Conservation (phyloP, 169 alveolate species). For the Cryptosporidium canis region DNA sequence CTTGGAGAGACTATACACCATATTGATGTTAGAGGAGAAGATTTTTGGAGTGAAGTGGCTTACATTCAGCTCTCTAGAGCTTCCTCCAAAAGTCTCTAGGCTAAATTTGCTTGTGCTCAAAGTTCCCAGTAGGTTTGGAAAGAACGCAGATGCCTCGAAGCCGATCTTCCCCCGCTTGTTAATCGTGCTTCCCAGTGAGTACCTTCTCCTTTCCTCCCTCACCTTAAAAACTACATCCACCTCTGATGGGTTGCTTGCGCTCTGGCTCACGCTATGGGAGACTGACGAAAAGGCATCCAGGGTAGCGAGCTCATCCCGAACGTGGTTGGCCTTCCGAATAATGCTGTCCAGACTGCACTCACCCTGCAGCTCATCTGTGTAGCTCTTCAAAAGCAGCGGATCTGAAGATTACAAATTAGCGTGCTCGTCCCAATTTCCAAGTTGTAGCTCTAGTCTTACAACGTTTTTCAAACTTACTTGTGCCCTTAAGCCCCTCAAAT, state of each 20-base stretch:
- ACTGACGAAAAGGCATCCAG: conserved; percentile 31
- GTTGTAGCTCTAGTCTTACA: too few species aligned
- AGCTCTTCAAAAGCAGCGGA: not conserved
- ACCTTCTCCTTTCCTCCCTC: not conserved
- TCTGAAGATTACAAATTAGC: not conserved
- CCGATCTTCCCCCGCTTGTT: conserved; percentile 58
- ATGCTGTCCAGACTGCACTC: not conserved
- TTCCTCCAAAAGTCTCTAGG: conserved; percentile 37
- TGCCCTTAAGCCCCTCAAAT: conserved; percentile 19
- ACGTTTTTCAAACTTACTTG: conserved; percentile 44
- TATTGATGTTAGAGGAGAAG: conserved; percentile 25
- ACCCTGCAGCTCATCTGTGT: not conserved
- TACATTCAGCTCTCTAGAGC: conserved; percentile 21
- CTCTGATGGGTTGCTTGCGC: not conserved
- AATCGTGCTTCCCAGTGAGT: conserved; percentile 50
- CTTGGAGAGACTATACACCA: conserved; percentile 32
- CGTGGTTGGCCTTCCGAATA: not conserved
- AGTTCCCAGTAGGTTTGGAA: conserved; percentile 53
- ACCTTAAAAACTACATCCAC: conserved; percentile 15
- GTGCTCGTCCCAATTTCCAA: too few species aligned
- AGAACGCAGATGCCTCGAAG: conserved; percentile 58
- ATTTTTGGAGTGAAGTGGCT: conserved; percentile 45
- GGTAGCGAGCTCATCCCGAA: conserved; percentile 10
- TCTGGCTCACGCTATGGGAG: not conserved
- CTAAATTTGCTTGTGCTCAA: conserved; percentile 46